phyloP scores from a whole-genome alignment of 129 eudicot species.

The Flaveria trinervia region DNA sequence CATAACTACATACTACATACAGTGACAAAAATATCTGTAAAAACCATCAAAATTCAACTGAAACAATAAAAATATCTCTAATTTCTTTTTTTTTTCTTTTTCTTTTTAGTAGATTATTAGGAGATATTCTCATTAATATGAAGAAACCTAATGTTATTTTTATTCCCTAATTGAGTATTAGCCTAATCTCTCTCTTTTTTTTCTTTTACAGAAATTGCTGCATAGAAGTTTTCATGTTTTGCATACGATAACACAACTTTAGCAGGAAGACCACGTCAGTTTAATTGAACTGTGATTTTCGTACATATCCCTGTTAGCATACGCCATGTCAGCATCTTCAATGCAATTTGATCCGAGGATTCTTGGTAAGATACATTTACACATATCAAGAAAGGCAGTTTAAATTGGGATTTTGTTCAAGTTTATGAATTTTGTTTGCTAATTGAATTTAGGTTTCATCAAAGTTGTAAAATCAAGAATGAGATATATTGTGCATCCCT shows the following conservation, averaged over 20 bases:
- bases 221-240: slow-evolving; percentile 58
- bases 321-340: slow-evolving; percentile 33
- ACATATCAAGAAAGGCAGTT: slow-evolving; percentile 40
- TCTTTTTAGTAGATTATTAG: neutral
- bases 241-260: slow-evolving; percentile 52
- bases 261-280: slow-evolving; percentile 44
- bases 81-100: neutral
- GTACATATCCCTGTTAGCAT: slow-evolving; percentile 45
- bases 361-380: slow-evolving; percentile 31
- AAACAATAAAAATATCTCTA: neutral
- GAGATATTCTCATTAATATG: neutral
- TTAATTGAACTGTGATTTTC: slow-evolving; percentile 42
- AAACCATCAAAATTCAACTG: neutral
- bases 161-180: neutral
- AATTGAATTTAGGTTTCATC: slow-evolving; percentile 40
- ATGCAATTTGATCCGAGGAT: slow-evolving; percentile 29
- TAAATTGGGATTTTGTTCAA: slow-evolving; percentile 36
- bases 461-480: slow-evolving; percentile 28
- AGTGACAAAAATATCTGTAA: neutral
- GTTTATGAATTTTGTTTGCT: slow-evolving; percentile 34
- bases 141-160: neutral
- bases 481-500: slow-evolving; percentile 42
- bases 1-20: too few species aligned
- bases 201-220: slow-evolving; percentile 60
- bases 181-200: slow-evolving; percentile 5